Conservation (phyloP, 129 eudicot genomes). For the Smallanthus sonchifolius region DNA sequence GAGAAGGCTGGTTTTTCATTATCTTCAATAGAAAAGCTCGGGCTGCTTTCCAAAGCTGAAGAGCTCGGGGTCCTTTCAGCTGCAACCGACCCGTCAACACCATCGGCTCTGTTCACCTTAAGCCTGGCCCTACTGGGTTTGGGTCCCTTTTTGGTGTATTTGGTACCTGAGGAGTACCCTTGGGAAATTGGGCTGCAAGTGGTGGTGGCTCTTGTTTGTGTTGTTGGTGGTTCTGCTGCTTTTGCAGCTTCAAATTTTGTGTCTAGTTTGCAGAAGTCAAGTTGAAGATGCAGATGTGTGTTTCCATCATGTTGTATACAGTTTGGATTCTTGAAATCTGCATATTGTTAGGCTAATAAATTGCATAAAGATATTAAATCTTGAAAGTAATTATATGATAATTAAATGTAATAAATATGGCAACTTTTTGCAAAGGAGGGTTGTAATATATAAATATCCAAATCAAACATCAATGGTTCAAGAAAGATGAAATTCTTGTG, state of each 20-base stretch:
- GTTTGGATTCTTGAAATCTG: conserved; percentile 15
- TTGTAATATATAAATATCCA: conserved; percentile 2
- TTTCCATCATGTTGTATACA: conserved; percentile 17
- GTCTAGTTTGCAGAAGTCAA: conserved; percentile 65
- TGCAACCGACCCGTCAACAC: conserved; percentile 79
- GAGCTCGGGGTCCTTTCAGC: conserved; percentile 88
- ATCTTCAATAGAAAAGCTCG: conserved; percentile 74
- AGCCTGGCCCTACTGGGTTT: conserved; percentile 51
- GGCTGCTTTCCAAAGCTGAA: conserved; percentile 88
- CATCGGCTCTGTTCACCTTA: conserved; percentile 56
- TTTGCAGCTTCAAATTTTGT: conserved; percentile 86
- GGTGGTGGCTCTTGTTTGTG: conserved; percentile 55
- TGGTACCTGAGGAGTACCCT: conserved; percentile 86
- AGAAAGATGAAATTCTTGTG: conserved; percentile 14
- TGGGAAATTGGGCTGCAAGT: conserved; percentile 77
- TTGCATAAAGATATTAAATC: conserved; percentile 8
- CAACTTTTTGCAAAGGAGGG: conserved; percentile 8
- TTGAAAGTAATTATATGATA: neutral
- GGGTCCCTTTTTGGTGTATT: conserved; percentile 61
- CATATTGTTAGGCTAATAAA: conserved; percentile 13
- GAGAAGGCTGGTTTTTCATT: conserved; percentile 72
- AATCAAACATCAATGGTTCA: conserved; percentile 16
- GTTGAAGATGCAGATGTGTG: conserved; percentile 13
- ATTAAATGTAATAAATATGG: neutral
- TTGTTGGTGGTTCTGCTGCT: conserved; percentile 86